Evolutionary conservation across 2,329 filamentous ascomycete species (phyloP), one percentile per base, ranked within the genome.

Genomic region (Claviceps sp.): DNA sequence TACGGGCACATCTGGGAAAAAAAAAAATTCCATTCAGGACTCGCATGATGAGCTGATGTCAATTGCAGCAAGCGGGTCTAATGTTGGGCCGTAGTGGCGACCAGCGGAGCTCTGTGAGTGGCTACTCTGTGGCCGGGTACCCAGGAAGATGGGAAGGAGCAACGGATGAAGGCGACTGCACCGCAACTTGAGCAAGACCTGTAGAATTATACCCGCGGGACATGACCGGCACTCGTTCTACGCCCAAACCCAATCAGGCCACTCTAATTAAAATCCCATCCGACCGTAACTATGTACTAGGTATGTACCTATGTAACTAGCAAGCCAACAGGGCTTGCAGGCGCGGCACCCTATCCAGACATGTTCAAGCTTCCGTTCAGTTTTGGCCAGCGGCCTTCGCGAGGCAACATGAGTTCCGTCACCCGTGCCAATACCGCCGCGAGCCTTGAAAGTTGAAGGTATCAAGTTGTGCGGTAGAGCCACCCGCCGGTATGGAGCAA

Each of bases 31-130:
- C n/a, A n/a, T n/a, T n/a, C n/a, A n/a, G n/a, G n/a, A n/a, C n/a
- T n/a, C n/a, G n/a, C n/a, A n/a, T n/a, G n/a, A n/a, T n/a, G n/a
- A n/a, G n/a, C n/a, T n/a, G n/a, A n/a, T n/a, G n/a, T n/a, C n/a
- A n/a, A n/a, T n/a, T n/a, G n/a, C n/a, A n/a, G n/a, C n/a, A n/a
- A n/a, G n/a, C n/a, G n/a, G n/a, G n/a, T n/a, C n/a, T n/a, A n/a
- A n/a, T n/a, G n/a, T n/a, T n/a, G n/a, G n/a, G n/a, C n/a, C n/a
- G n/a, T n/a, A n/a, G n/a, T n/a, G n/a, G n/a, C n/a, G n/a, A n/a
- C n/a, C n/a, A n/a, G n/a, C n/a, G n/a, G n/a, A n/a, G n/a, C 55
- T 53, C 47, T 45, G 40, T 49, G 51, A 56, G 51, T 55, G 55
- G 55, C 45, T 48, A 40, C 16, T 22, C 11, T 20, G 11, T 26